Conservation (phyloP, 1,139 yeast genomes). For the Protomyces arabidopsidicola region DNA sequence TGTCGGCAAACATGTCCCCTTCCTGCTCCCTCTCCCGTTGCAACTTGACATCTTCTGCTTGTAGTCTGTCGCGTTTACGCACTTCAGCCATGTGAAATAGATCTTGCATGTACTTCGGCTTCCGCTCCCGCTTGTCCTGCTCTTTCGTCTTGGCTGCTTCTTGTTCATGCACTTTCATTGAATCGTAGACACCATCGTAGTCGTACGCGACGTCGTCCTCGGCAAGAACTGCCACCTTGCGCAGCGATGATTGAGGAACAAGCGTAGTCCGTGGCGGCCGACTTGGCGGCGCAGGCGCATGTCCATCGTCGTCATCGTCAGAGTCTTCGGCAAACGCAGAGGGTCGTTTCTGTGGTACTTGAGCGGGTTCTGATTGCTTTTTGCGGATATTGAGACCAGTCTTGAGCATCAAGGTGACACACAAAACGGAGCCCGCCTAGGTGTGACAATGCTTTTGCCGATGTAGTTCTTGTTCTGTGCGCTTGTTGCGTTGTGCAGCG, state of each 20-base stretch:
- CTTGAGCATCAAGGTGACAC: neutral
- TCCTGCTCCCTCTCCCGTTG: slow-evolving; percentile 40
- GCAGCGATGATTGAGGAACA: slow-evolving; percentile 2
- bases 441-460: no score
- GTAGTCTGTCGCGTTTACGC: slow-evolving; percentile 44
- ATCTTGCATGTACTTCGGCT: slow-evolving; percentile 44
- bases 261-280: neutral
- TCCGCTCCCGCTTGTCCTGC: slow-evolving; percentile 29
- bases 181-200: slow-evolving; percentile 43
- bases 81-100: slow-evolving; percentile 43
- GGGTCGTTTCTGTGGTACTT: neutral
- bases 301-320: slow-evolving; percentile 1
- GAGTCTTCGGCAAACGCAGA: slow-evolving; percentile 3
- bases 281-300: neutral
- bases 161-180: slow-evolving; percentile 39
- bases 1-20: slow-evolving; percentile 42
- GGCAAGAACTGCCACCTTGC: neutral
- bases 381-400: slow-evolving; percentile 13
- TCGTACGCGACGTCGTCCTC: slow-evolving; percentile 35
- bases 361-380: neutral
- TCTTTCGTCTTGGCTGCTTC: slow-evolving; percentile 14
- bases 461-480: no score
- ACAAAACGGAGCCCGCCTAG: no score
- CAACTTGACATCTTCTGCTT: slow-evolving; percentile 39
- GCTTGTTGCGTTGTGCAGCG: no score